Evolutionary conservation across 2,329 filamentous ascomycete genomes (phyloP).

Genomic region (Diaporthe australafricana): DNA sequence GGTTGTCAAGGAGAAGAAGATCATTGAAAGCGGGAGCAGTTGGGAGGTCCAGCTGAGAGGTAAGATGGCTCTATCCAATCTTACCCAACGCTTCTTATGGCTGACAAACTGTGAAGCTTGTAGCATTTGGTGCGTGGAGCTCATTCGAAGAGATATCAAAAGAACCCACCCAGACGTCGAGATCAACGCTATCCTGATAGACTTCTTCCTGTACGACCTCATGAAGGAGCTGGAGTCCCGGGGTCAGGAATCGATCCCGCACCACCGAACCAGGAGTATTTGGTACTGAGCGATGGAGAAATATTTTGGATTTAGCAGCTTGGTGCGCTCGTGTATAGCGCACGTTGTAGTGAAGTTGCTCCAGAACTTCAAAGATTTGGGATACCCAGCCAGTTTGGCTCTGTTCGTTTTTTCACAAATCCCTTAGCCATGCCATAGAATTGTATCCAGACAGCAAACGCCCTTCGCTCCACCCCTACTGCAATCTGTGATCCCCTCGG

Average conservation of each 20-base stretch:
- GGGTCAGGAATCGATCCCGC: slow-evolving; percentile 74
- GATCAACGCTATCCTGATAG: slow-evolving; percentile 91
- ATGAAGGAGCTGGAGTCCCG: slow-evolving; percentile 85
- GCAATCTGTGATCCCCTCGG: neutral
- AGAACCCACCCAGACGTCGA: slow-evolving; percentile 76
- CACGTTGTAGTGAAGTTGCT: neutral
- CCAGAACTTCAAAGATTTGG: neutral
- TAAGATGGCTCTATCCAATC: slow-evolving; percentile 49
- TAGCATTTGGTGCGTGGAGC: slow-evolving; percentile 95
- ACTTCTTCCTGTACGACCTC: slow-evolving; percentile 96
- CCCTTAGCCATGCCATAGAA: neutral
- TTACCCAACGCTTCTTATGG: neutral
- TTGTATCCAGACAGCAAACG: slow-evolving; percentile 18
- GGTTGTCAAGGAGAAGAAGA: slow-evolving; percentile 72
- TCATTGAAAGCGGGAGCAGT: slow-evolving; percentile 76
- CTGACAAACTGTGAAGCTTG: slow-evolving; percentile 65
- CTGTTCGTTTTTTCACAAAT: neutral
- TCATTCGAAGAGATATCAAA: slow-evolving; percentile 85
- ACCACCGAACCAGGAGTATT: slow-evolving; percentile 92
- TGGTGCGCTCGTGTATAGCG: neutral
- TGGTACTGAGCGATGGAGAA: slow-evolving; percentile 77
- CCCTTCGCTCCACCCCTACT: slow-evolving; percentile 15
- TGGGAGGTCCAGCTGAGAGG: slow-evolving; percentile 92
- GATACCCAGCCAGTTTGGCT: slow-evolving; percentile 28
- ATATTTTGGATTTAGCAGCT: slow-evolving; percentile 5